Conservation (phyloP, 352 stramenopile species). For the Plasmopara viticola region DNA sequence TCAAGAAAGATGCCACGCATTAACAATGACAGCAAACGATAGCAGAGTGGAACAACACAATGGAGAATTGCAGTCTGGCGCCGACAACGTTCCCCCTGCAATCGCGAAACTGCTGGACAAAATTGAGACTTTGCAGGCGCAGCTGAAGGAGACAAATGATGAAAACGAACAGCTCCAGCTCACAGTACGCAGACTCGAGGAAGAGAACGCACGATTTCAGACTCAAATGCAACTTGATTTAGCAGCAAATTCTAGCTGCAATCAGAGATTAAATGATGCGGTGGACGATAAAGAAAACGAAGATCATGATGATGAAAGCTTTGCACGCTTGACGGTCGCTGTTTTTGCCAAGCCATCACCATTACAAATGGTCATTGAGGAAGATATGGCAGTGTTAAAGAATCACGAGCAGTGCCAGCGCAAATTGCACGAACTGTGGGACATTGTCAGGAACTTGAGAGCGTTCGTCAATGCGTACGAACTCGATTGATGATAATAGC, state of each 20-base stretch:
- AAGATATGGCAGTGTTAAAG: conserved; percentile 21
- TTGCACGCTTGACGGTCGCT: conserved; percentile 9
- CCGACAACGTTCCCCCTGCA: not conserved
- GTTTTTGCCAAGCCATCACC: conserved; percentile 19
- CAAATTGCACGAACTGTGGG: conserved; percentile 67
- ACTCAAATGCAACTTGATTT: conserved; percentile 3
- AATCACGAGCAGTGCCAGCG: conserved; percentile 50
- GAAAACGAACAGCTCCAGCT: conserved; percentile 23
- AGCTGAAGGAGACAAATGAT: conserved; percentile 13
- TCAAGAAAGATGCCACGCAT: conserved; percentile 1
- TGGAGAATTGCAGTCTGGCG: not conserved
- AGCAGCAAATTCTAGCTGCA: not conserved
- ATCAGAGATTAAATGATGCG: conserved; percentile 7
- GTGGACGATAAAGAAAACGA: conserved; percentile 1
- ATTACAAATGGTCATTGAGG: conserved; percentile 25
- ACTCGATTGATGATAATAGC: conserved; percentile 44
- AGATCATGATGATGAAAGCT: conserved; percentile 6
- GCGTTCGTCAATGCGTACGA: conserved; percentile 57
- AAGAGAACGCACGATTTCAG: conserved; percentile 15
- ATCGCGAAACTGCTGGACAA: conserved; percentile 11
- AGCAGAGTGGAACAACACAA: conserved; percentile 3
- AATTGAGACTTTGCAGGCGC: conserved; percentile 15
- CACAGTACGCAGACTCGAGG: conserved; percentile 14
- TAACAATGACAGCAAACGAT: conserved; percentile 6
- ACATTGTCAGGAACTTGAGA: conserved; percentile 52